These are phyloP conservation scores for Fusarium neocosmosporiellum DNA, from an alignment of 2,329 filamentous ascomycete species.

Conservation along the genomic window DNA sequence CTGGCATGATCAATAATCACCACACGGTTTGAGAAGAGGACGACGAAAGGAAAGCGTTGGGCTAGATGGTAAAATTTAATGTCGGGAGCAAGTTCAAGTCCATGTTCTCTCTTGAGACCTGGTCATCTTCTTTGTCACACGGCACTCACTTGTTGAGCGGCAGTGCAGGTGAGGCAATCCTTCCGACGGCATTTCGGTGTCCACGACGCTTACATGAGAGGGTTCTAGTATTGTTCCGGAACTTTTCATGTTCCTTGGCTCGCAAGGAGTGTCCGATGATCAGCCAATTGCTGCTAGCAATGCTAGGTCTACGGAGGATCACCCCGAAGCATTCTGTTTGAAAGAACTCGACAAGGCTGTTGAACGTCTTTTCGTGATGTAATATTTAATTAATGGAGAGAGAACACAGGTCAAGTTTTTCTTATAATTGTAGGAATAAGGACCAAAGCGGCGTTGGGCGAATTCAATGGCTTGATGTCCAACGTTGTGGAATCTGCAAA, in stretches of 20 bases:
- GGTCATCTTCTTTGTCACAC: not conserved
- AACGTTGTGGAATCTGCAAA: too few species aligned
- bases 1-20: not conserved
- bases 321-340: too few species aligned
- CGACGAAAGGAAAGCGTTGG: not conserved
- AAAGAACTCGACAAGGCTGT: too few species aligned
- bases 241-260: not conserved
- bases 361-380: too few species aligned
- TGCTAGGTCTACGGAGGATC: too few species aligned
- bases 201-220: not conserved
- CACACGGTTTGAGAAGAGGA: not conserved
- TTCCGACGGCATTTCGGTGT: not conserved
- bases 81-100: not conserved
- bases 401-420: too few species aligned
- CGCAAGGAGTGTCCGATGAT: not conserved
- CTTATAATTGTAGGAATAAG: rapidly evolving
- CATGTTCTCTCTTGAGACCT: not conserved
- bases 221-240: not conserved
- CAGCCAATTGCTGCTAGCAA: not conserved
- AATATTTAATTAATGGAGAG: too few species aligned
- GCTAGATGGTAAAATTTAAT: not conserved
- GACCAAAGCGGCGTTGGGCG: too few species aligned
- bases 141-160: not conserved
- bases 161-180: not conserved
- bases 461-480: too few species aligned